Percentiles rank a stretch among this genome's conserved stretches.
Conservation (phyloP, 2,329 filamentous ascomycete genomes). For the Bimuria novae-zelandiae region DNA sequence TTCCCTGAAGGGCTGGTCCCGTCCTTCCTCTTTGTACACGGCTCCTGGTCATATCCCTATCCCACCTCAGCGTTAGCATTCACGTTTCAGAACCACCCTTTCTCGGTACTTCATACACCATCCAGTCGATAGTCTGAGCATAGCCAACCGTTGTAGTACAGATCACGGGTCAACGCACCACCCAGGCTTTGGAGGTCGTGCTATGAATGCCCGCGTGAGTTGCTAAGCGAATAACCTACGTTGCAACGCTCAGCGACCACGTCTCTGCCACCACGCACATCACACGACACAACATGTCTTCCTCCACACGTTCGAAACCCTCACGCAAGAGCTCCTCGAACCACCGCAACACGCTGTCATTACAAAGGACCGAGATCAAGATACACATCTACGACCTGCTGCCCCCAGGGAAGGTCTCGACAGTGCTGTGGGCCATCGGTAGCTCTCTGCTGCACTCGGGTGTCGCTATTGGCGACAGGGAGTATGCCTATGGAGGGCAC, state of each 20-base stretch:
- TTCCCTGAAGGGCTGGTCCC: slow-evolving; percentile 21
- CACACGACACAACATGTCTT: slow-evolving; percentile 28
- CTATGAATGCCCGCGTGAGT: slow-evolving; percentile 6
- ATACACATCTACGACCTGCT: slow-evolving; percentile 81
- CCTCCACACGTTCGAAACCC: slow-evolving; percentile 37
- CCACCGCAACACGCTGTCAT: slow-evolving; percentile 69
- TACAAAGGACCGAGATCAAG: slow-evolving; percentile 72
- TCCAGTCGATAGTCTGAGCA: too few relatives aligned
- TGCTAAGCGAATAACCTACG: too few relatives aligned
- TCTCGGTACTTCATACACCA: too few relatives aligned
- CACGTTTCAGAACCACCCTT: neutral
- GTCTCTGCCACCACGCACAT: neutral
- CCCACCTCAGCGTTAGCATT: neutral
- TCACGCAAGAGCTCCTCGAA: slow-evolving; percentile 51
- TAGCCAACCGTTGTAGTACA: too few relatives aligned
- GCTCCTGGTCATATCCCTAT: neutral
- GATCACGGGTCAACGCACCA: too few relatives aligned
- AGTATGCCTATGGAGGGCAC: slow-evolving; percentile 87
- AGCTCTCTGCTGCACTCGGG: slow-evolving; percentile 80
- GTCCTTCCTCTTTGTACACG: slow-evolving; percentile 2
- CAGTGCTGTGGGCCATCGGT: slow-evolving; percentile 76
- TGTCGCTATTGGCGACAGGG: slow-evolving; percentile 76
- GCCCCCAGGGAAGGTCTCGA: slow-evolving; percentile 75
- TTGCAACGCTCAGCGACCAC: too few relatives aligned
- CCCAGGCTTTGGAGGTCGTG: too few relatives aligned